These are phyloP conservation scores for Laetiporus sulphureus DNA, from an alignment of 1,284 basidiomycete species.

Conservation along the genomic window DNA sequence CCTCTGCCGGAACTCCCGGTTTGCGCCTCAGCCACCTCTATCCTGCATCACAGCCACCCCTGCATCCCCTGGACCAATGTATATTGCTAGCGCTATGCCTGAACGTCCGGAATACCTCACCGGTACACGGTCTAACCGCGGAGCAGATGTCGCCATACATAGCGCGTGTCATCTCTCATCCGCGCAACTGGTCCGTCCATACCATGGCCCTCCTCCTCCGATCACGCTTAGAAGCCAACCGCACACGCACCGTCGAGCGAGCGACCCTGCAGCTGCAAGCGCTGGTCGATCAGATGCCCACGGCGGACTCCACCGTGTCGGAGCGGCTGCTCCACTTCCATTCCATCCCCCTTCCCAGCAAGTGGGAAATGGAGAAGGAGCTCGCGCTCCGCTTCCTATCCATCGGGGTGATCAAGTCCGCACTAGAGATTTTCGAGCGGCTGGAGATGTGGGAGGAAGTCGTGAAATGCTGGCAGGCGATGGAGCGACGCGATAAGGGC, in stretches of 20 bases:
- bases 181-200: conserved; percentile 90
- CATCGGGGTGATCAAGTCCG: conserved; percentile 82
- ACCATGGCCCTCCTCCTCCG: conserved; percentile 91
- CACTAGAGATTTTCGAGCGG: conserved; percentile 86
- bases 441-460: conserved; percentile 98
- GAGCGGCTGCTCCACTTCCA: conserved; percentile 81
- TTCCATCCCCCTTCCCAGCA: conserved; percentile 73
- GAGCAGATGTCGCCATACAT: conserved; percentile 92
- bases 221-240: conserved; percentile 78
- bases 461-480: conserved; percentile 74
- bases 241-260: conserved; percentile 88
- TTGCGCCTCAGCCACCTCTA: conserved; percentile 61
- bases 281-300: conserved; percentile 92
- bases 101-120: conserved; percentile 84
- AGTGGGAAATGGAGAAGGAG: conserved; percentile 90
- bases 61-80: conserved; percentile 89
- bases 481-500: conserved; percentile 76
- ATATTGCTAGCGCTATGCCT: conserved; percentile 87
- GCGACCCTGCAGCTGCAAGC: conserved; percentile 87
- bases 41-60: conserved; percentile 77
- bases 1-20: conserved; percentile 31
- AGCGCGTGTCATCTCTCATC: conserved; percentile 78
- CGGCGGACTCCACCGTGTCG: conserved; percentile 60
- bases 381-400: conserved; percentile 76
- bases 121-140: conserved; percentile 78